Evolutionary conservation across 345 rosid species (phyloP).

Genomic region (Brassica carinata): DNA sequence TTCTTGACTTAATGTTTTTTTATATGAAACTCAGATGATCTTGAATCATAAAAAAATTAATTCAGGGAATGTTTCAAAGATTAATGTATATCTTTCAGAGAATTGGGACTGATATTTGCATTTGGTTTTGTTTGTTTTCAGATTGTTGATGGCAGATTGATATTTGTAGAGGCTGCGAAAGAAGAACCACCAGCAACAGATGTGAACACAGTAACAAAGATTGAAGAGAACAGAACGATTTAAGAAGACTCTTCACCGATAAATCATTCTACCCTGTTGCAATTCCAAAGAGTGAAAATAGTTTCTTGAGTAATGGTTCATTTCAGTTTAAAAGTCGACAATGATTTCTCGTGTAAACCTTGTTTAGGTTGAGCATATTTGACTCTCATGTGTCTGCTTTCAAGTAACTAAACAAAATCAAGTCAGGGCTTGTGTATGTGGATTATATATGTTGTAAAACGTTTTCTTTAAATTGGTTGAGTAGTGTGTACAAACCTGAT

Average conservation of each 20-base stretch:
- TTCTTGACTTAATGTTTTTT: neutral
- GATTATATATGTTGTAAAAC: neutral
- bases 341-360: conserved; percentile 12
- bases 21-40: neutral
- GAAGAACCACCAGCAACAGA: conserved; percentile 6
- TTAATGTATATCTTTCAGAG: neutral
- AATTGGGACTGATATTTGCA: neutral
- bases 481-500: conserved; percentile 39
- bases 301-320: neutral
- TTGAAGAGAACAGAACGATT: conserved; percentile 10
- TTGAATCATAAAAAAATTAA: neutral
- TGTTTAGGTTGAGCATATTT: conserved; percentile 49
- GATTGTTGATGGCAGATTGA: conserved; percentile 54
- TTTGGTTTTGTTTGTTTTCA: conserved; percentile 32
- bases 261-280: neutral
- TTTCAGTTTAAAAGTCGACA: neutral
- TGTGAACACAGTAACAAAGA: neutral
- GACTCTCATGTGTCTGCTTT: conserved; percentile 64
- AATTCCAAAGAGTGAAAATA: neutral
- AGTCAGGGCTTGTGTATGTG: neutral
- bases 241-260: neutral
- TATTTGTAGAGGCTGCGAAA: conserved; percentile 57
- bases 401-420: conserved; percentile 48
- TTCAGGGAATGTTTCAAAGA: neutral
- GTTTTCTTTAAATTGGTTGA: neutral